Conservation (phyloP, 2,329 filamentous ascomycete species). For the Mollisia scopiformis region DNA sequence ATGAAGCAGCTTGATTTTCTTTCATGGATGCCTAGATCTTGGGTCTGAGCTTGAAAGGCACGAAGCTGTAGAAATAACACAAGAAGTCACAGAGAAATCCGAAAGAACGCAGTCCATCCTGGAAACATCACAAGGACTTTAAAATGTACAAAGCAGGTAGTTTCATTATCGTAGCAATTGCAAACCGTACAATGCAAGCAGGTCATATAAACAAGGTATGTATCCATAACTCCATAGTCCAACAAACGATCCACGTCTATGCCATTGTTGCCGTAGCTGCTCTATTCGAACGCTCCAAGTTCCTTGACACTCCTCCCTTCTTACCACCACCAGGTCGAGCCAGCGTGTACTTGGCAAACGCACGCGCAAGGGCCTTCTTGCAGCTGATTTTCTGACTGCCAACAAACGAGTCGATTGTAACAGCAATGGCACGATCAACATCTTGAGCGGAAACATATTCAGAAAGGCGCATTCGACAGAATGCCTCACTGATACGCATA, state of each 20-base stretch:
- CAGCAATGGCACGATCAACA: conserved; percentile 95
- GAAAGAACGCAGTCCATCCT: neutral
- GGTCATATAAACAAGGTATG: conserved; percentile 1
- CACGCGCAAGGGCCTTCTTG: conserved; percentile 92
- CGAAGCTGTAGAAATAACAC: too few species aligned
- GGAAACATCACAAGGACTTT: neutral
- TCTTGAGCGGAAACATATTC: conserved; percentile 91
- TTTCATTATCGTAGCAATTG: neutral
- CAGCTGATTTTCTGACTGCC: conserved; percentile 96
- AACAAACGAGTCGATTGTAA: conserved; percentile 95
- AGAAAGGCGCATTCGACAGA: conserved; percentile 97
- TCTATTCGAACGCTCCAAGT: conserved; percentile 27
- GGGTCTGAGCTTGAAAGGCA: too few species aligned
- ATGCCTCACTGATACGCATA: conserved; percentile 91
- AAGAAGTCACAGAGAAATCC: neutral
- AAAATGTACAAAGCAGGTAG: neutral
- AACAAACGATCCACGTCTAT: conserved; percentile 16
- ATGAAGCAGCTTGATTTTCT: too few species aligned
- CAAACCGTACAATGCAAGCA: neutral
- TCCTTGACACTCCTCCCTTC: conserved; percentile 29
- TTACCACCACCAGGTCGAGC: conserved; percentile 37
- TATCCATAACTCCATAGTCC: neutral
- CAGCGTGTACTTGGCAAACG: conserved; percentile 92
- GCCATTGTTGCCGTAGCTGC: conserved; percentile 30
- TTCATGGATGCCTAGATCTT: too few species aligned